Evolutionary conservation across 2,329 filamentous ascomycete genomes (phyloP), one percentile per base, ranked within the genome.

Genomic region (Pyrenochaeta sp.): DNA sequence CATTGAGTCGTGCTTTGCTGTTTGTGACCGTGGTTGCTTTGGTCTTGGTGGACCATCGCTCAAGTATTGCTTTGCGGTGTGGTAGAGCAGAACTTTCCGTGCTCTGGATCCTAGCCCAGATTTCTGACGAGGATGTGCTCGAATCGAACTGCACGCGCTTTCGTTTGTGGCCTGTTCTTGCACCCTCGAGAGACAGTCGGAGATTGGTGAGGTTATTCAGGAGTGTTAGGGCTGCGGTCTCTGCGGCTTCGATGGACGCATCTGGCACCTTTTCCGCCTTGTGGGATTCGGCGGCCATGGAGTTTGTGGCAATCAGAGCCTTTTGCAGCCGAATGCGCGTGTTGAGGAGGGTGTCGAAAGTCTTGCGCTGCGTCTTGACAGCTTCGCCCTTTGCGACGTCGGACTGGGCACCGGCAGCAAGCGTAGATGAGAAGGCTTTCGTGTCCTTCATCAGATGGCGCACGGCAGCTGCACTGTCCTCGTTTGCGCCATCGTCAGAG

Each of bases 271-370:
- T 56, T 1, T 75, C 65, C 1, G 58, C 41, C 18, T 58, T 57
- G 46, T 65, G 35, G 0, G 40, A 22, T 6, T 61, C 55, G 3
- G 61, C 53, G 4, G 55, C 49, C 51, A 70, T 58, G 1, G 90
- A 87, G 69, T 96, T 96, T 18, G 87, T 83, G 0, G 89, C 86
- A 11, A 94, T 82, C 10, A 99, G 74, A 2, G 89, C 90, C 71
- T 96, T 97, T 70, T 99, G 95, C 13, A 99, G 75, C 48, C 93
- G 89, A 64, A 99, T 96, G 14, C 94, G 86, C 10, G 91, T 82
- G 72, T 96, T 96, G 21, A 99, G 81, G 1, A 97, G 82, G 0
- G 89, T 84, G 58, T 97, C 93, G 63, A 96, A 99, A 1, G 87
- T 84, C 50, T 86, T 87, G 37, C 91, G 85, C 73, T 99, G 94